phyloP scores from a whole-genome alignment of 2,329 filamentous ascomycete species.

The Diaporthe ampelina region DNA sequence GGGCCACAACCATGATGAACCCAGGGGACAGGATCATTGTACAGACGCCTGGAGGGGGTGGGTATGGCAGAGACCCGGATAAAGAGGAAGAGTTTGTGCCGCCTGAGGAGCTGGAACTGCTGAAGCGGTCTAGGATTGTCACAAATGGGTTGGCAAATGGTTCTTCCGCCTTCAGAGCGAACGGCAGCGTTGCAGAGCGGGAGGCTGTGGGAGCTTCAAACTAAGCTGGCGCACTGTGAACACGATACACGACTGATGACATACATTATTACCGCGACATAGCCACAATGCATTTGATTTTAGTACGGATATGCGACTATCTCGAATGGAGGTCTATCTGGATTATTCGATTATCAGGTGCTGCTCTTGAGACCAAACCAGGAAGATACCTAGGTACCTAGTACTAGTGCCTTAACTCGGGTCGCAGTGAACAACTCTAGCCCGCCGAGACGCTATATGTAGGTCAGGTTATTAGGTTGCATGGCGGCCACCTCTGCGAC shows the following conservation, averaged over 20 bases:
- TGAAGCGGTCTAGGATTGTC: neutral
- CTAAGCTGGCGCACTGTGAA: neutral
- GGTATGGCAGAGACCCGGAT: constrained; percentile 23
- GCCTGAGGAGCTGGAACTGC: constrained; percentile 27
- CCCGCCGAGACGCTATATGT: too few species aligned
- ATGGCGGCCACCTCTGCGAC: too few species aligned
- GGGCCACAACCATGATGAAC: constrained; percentile 41
- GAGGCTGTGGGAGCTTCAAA: constrained; percentile 28
- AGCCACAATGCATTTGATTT: too few species aligned
- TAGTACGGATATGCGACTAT: too few species aligned
- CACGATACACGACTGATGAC: neutral
- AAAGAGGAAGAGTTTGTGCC: constrained; percentile 30
- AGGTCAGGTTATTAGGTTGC: too few species aligned
- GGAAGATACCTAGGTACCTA: too few species aligned
- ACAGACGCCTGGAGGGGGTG: constrained; percentile 38
- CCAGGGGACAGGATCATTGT: constrained; percentile 41
- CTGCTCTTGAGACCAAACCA: too few species aligned
- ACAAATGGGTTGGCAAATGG: constrained; percentile 3
- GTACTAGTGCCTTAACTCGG: too few species aligned
- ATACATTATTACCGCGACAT: too few species aligned
- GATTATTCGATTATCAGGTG: too few species aligned
- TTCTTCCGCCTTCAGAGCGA: constrained; percentile 17
- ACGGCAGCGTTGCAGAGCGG: constrained; percentile 34
- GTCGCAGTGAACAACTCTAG: too few species aligned
- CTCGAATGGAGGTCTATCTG: too few species aligned